Evolutionary conservation across 1,284 basidiomycete species (phyloP).

Genomic region (Blastosporella zonata): DNA sequence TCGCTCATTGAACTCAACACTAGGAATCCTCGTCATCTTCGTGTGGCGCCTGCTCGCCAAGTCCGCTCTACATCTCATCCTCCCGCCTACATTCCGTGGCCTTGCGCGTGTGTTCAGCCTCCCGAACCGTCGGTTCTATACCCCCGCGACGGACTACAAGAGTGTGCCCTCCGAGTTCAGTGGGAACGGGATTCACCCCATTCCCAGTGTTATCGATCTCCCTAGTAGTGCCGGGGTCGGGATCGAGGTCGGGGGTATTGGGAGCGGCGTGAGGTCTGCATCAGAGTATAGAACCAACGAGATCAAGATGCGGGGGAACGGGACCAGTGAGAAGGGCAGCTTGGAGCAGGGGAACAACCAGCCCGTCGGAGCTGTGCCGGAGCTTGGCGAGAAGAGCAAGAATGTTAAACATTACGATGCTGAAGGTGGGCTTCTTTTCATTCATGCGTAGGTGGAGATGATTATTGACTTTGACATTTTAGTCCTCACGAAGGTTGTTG

Average conservation of each 20-base stretch:
- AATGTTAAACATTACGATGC: constrained; percentile 78
- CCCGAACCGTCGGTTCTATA: constrained; percentile 81
- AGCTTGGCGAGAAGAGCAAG: constrained; percentile 25
- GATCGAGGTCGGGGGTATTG: constrained; percentile 41
- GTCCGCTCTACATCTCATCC: constrained; percentile 62
- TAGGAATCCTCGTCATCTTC: constrained; percentile 71
- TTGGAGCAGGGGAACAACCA: constrained; percentile 13
- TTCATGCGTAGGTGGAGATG: neutral
- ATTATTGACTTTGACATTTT: constrained; percentile 11
- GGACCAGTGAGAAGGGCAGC: constrained; percentile 22
- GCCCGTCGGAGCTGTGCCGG: constrained; percentile 11
- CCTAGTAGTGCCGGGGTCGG: constrained; percentile 43
- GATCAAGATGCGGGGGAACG: constrained; percentile 24
- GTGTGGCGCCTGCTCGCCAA: constrained; percentile 86
- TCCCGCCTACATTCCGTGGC: constrained; percentile 81
- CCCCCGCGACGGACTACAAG: constrained; percentile 83
- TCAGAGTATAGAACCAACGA: constrained; percentile 17
- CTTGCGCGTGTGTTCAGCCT: constrained; percentile 62
- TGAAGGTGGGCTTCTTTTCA: constrained; percentile 56
- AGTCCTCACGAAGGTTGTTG: constrained; percentile 91
- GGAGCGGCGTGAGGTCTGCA: constrained; percentile 29
- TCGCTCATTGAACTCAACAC: constrained; percentile 1
- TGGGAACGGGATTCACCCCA: constrained; percentile 54
- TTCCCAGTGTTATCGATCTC: constrained; percentile 86
- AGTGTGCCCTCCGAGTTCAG: constrained; percentile 58